Base-by-base conservation (phyloP, 2,329 filamentous ascomycete species). In the Fusarium sp. region DNA sequence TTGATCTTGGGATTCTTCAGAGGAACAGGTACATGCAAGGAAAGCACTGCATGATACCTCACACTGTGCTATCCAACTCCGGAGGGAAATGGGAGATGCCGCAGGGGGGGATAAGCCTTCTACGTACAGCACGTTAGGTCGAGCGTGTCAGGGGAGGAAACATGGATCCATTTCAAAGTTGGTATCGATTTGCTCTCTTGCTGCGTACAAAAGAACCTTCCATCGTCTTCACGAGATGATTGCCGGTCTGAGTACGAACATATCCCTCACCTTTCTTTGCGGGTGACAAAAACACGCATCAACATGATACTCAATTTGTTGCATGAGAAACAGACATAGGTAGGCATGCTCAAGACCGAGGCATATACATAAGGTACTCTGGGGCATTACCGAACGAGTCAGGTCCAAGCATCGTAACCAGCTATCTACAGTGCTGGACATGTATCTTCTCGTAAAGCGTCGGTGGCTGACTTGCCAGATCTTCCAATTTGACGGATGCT, bases 21-120 rank as follows among this genome's bases (percentile, higher is more conserved):
- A 14, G 46, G 34, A 53, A 24, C 18, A 32, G 32, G 42, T 32
- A 45, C 44, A 40, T 32, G 51, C 34, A 43, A 27, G 51, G 42
- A 55, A 53, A 52, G 25, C 52, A 70, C 24, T 12, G 16, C 34
- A 16, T 27, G 9, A 46, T 25, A 46, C 7, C 38, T 64, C 50
- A 49, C 68, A 70, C 68, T 70, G 68, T 70, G 43, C 59, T 40
- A 25, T 32, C 4, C 29, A 42, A 54, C 52, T 49, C 43, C 7
- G 25, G 24, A 40, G 24, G 32, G 14, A 40, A 52, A 16, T 34
- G 50, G 50, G 18, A 43, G 49, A 34, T 64, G 25, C 68, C 63
- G 49, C 68, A 70, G 68, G 68, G 64, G 64, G 44, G 59, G 68
- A 65, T 70, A 49, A 44, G 40, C 58, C 63, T 63, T 60, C 38